Evolutionary conservation across 1,139 yeast genomes (phyloP).

Genomic region (Nakaseomyces bracarensis): DNA sequence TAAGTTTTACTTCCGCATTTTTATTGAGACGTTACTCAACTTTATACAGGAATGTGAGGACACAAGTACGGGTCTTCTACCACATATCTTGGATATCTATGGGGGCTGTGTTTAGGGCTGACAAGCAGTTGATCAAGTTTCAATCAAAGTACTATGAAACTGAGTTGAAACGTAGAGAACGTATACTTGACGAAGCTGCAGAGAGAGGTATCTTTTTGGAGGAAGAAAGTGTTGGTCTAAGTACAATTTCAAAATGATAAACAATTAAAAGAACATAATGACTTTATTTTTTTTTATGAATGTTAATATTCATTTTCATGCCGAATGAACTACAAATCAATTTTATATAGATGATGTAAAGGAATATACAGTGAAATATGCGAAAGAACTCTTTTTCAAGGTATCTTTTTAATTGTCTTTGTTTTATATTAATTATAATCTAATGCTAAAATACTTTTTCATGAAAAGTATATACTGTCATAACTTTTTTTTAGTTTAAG

Average conservation of each 20-base stretch:
- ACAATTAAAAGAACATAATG: too few species aligned
- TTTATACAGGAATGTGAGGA: constrained; percentile 32
- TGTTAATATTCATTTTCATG: background rate
- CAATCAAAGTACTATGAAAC: constrained; percentile 31
- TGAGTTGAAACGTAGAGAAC: constrained; percentile 30
- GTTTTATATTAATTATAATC: too few species aligned
- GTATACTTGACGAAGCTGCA: constrained; percentile 36
- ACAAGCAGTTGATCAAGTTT: constrained; percentile 33
- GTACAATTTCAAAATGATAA: constrained; percentile 12
- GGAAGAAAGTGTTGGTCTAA: constrained; percentile 25
- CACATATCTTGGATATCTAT: constrained; percentile 36
- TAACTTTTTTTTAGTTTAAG: too few species aligned
- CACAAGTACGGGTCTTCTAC: constrained; percentile 35
- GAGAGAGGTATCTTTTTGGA: constrained; percentile 37
- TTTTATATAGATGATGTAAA: too few species aligned
- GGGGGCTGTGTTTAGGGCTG: constrained; percentile 37
- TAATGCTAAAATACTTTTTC: too few species aligned
- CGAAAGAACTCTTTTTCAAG: too few species aligned
- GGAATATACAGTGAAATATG: too few species aligned
- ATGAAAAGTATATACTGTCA: too few species aligned
- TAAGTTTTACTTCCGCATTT: constrained; percentile 32
- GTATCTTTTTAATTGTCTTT: too few species aligned
- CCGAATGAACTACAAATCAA: constrained; percentile 1
- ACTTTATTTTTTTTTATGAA: too few species aligned
- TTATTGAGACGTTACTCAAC: constrained; percentile 31